Base-by-base conservation (phyloP, 148 eudicot species). In the Cornus kousa region DNA sequence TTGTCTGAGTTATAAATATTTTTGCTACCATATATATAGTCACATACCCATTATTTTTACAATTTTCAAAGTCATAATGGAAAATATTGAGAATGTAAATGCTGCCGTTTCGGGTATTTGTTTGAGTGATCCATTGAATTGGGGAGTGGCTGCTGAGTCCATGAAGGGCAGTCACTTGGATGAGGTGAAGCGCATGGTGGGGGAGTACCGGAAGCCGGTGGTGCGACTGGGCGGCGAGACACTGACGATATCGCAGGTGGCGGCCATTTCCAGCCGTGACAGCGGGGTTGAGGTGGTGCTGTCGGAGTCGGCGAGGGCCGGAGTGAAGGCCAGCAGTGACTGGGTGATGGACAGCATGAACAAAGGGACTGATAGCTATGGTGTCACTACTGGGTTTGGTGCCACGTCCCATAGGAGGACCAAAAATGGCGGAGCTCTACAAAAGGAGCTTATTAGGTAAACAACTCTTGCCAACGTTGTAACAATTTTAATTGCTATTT, bases 331-430 rank as follows among this genome's bases (percentile, higher is more conserved):
- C 2, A 93, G 98, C 32, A 93, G 98, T 73, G 95, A 93, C 22
- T 93, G 98, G 98, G 98, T 93, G 1, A 90, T 93, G 98, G 96
- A 93, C 2, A 91, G 96, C 17, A 89, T 93, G 98, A 74, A 68
- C 1, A 91, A 89, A 66, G 98, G 96, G n/a, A 93, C 94, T 7
- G 98, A 93, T 70, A 91, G 91, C 64, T 91, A 91, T 79, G 98
- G 98, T 73, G 92, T 91, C 4, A 92, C 98, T 5, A 89, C 97
- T 73, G 94, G 98, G 0, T 94, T 92, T 80, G 98, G 98, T 72
- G 94, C 98, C 19, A 94, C 98, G 14, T 92, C 98, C 4, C 96
- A 94, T 33, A 82, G 98, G 74, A 82, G 98, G 43, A 94, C 98
- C 22, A 94, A 87, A 60, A 85, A 94, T 31, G 97, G 98, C 50